Percentiles rank a stretch among this genome's conserved stretches.
These are phyloP conservation scores for Alternaria sp. DNA, from an alignment of 2,329 filamentous ascomycete genomes.

Conservation along the genomic window DNA sequence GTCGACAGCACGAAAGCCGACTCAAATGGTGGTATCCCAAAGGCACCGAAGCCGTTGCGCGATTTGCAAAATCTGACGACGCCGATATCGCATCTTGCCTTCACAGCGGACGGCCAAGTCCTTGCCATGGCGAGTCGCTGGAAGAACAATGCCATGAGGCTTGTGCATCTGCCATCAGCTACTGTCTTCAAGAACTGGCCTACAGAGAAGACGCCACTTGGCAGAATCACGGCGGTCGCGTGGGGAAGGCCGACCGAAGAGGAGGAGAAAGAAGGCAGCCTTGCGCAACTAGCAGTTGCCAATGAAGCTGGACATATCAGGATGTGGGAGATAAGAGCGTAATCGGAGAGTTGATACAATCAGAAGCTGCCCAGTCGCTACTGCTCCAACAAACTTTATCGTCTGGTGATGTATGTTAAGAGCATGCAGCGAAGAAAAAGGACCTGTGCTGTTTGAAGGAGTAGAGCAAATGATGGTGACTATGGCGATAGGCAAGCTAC, in stretches of 20 bases:
- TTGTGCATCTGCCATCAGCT: constrained; percentile 90
- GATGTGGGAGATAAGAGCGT: constrained; percentile 74
- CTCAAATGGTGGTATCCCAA: constrained; percentile 62
- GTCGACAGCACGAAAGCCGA: constrained; percentile 28
- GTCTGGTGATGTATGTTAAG: not conserved
- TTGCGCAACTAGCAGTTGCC: constrained; percentile 75
- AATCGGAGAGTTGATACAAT: constrained; percentile 1
- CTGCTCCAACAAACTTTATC: not conserved
- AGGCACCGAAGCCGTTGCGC: constrained; percentile 74
- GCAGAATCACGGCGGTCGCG: constrained; percentile 72
- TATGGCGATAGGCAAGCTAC: not conserved
- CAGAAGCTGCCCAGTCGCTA: not conserved
- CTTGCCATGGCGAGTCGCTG: constrained; percentile 84
- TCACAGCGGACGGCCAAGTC: constrained; percentile 89
- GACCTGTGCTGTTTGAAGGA: not conserved
- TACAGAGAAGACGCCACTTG: constrained; percentile 86
- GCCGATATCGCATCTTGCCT: constrained; percentile 78
- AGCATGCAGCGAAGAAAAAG: not conserved
- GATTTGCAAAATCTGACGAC: constrained; percentile 88
- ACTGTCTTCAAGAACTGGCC: constrained; percentile 98
- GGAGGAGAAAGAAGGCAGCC: constrained; percentile 68
- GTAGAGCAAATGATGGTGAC: not conserved
- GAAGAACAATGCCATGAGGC: constrained; percentile 85
- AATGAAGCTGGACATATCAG: constrained; percentile 90
- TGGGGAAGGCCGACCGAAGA: constrained; percentile 56